Evolutionary conservation across 2,329 filamentous ascomycete genomes (phyloP), one percentile per base, ranked within the genome.

Genomic region (Paecilomyces formosus): DNA sequence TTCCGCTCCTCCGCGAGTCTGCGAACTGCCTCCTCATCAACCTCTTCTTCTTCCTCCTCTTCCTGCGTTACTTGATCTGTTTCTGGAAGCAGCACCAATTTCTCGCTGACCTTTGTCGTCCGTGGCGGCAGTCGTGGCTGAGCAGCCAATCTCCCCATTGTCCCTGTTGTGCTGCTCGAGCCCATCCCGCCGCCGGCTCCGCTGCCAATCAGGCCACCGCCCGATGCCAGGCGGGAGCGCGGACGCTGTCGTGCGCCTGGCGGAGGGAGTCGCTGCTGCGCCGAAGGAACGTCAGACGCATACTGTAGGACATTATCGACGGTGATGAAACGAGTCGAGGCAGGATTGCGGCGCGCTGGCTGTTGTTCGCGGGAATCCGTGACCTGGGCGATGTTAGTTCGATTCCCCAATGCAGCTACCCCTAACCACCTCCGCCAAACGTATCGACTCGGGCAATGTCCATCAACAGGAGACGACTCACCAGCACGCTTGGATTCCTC

Each of bases 291-390:
- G 70, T 97, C 92, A 55, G 91, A 94, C 60, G 92, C 88, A 78
- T 96, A 90, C 72, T 96, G 92, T 4, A 99, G 85, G 64, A 97
- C 89, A 71, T 93, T 96, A 77, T 99, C 94, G 73, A 99, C 93
- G 15, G 82, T 85, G 71, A 97, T 90, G 73, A 89, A 89, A 67
- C 85, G 89, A 79, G 85, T 92, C 65, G 82, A 63, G 21, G 57
- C 63, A 8, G 65, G 68, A 45, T 69, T 68, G 45, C 71, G 69
- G 24, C 70, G 70, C 33, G 65, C 65, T 57, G 68, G 64, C 30
- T 62, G 58, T 57, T 73, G 73, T n/a, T 76, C 73, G 58, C 76
- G 74, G 49, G 76, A 76, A 61, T 78, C 75, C 21, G 76, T 77
- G 39, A 78, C 76, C 76, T 76, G 57, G n/a, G 50, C 31, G 55